These are phyloP conservation scores for Colletotrichum camelliae DNA, from an alignment of 2,329 filamentous ascomycete species.

Conservation along the genomic window DNA sequence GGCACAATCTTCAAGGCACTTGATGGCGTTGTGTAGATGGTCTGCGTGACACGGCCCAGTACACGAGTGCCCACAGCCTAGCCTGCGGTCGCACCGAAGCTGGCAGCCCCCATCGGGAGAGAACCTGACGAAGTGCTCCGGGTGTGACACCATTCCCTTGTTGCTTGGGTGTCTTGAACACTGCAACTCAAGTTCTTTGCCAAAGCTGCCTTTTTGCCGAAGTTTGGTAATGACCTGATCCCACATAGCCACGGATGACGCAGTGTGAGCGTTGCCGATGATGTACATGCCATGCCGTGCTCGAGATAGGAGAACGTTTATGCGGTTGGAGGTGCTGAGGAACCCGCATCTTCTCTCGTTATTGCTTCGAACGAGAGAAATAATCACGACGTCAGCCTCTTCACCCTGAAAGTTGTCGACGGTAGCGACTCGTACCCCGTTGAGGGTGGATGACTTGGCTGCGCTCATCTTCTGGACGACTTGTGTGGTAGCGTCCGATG, in stretches of 20 bases:
- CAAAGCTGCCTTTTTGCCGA: constrained; percentile 48
- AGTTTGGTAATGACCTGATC: constrained; percentile 60
- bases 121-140: constrained; percentile 61
- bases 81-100: constrained; percentile 52
- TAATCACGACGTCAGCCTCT: constrained; percentile 72
- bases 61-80: constrained; percentile 55
- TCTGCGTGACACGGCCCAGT: constrained; percentile 51
- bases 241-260: constrained; percentile 69
- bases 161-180: constrained; percentile 66
- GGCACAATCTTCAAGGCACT: constrained; percentile 50
- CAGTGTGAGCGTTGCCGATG: constrained; percentile 68
- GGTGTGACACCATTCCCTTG: constrained; percentile 51
- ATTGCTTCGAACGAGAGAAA: constrained; percentile 77
- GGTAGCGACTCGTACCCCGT: constrained; percentile 63
- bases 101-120: constrained; percentile 69
- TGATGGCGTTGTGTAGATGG: constrained; percentile 49
- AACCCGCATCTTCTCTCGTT: constrained; percentile 64
- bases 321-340: constrained; percentile 67
- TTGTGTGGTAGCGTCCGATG: constrained; percentile 23
- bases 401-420: constrained; percentile 83
- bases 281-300: constrained; percentile 75
- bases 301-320: constrained; percentile 72
- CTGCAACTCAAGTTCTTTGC: constrained; percentile 54
- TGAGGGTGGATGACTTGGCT: constrained; percentile 40
- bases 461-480: constrained; percentile 13